Base-by-base conservation (phyloP, 225 moss, liverwort and hornwort genomes). In the Rhytidiadelphus loreus region DNA sequence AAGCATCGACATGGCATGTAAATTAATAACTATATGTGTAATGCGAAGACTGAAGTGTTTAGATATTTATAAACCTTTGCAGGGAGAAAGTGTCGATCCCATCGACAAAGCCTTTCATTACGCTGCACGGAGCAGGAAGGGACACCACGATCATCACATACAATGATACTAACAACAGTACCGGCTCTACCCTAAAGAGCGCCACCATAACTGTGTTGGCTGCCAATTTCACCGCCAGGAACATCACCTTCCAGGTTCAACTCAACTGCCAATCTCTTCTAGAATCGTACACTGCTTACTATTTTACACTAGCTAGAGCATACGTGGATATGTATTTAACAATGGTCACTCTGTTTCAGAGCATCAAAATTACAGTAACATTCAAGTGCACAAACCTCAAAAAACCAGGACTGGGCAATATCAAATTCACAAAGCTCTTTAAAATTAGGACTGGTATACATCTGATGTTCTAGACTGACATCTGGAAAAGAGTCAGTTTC, bases 1-100 rank as follows among this genome's bases (percentile, higher is more conserved):
- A 74, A 74, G 53, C 53, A 61, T 32, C 41, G 33, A 30, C 60
- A 58, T 87, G 68, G 37, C 55, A 32, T 41, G 64, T 77, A 35
- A 33, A 43, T 21, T 17, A 43, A 13, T 30, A 64, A 33, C 41
- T 56, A 25, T 7, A 30, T 17, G n/a, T 8, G 7, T 4, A 43
- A 33, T 32, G 55, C 61, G 50, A 85, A 57, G 83, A 41, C 57
- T 79, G 71, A 52, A 35, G 63, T 57, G n/a, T 84, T 56, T 14
- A n/a, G 8, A 19, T 39, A 28, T 16, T 65, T 37, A 35, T 48
- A 43, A 69, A 11, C 12, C 8, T 84, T 55, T 52, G 48, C 89
- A 93, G 95, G 29, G 95, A 95, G 91, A 95, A 92, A 90, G 91
- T 95, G 50, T 83, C 80, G 63, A 92, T 95, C 33, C 93, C 95